These are phyloP conservation scores for Coemansia sp. DNA, from an alignment of 192 early-diverging fungal genomes.

Conservation along the genomic window DNA sequence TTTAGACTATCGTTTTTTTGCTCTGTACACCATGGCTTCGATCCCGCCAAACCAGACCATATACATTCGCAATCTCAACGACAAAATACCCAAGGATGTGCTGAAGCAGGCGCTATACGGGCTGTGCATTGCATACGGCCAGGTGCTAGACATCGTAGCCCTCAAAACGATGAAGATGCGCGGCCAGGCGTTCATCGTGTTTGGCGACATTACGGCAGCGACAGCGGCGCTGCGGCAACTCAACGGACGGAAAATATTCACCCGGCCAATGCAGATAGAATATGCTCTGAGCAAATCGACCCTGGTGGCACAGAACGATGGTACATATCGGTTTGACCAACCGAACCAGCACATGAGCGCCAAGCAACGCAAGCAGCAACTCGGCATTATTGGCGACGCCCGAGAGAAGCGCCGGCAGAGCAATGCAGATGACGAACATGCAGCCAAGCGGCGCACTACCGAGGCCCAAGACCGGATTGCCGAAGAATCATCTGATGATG, in stretches of 20 bases:
- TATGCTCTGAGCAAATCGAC: constrained; percentile 47
- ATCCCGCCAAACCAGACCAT: constrained; percentile 65
- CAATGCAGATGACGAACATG: constrained; percentile 11
- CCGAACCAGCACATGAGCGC: constrained; percentile 37
- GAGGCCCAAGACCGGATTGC: constrained; percentile 1
- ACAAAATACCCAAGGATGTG: constrained; percentile 66
- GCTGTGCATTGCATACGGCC: constrained; percentile 83
- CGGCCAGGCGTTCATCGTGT: constrained; percentile 93
- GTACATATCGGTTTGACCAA: constrained; percentile 31
- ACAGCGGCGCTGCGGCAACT: constrained; percentile 82
- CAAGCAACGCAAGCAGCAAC: constrained; percentile 20
- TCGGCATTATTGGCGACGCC: constrained; percentile 15
- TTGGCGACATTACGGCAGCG: constrained; percentile 76
- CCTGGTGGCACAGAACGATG: constrained; percentile 26
- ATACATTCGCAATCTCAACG: constrained; percentile 81
- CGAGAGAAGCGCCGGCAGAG: constrained; percentile 18
- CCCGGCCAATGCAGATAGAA: constrained; percentile 57
- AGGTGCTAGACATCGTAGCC: constrained; percentile 83
- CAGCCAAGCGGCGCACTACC: constrained; percentile 6
- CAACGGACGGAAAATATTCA: constrained; percentile 85
- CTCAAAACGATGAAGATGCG: constrained; percentile 76
- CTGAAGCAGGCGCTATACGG: constrained; percentile 89
- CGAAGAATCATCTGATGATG: constrained; percentile 11
- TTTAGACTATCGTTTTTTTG: too few species aligned
- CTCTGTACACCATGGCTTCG: constrained; percentile 28